Evolutionary conservation across 2,329 filamentous ascomycete genomes (phyloP), one percentile per base, ranked within the genome.

Genomic region (Rutstroemia sp.): DNA sequence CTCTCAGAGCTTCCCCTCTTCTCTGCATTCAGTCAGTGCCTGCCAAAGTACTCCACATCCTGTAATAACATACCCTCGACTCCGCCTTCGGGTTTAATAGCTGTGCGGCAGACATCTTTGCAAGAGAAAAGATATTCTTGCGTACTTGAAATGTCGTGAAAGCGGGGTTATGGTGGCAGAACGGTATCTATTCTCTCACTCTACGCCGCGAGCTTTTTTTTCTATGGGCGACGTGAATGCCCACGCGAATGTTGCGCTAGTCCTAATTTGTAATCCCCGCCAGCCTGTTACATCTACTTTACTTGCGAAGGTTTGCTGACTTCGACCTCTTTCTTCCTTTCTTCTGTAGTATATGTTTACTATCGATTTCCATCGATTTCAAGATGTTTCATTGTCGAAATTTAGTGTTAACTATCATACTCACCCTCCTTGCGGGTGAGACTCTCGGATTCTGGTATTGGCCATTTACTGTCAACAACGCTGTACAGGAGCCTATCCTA

Each of bases 51-150:
- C 59, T 57, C 59, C 56, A 52, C 54, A 56, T 53, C 48, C 59
- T 25, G 60, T 12, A 61, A 58, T 63, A 60, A 78, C 88, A 68
- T 80, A 95, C 91, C 76, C 94, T 86, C 68, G 92, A 96, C 79
- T 99, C 94, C 70, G 94, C 94, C 80, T 99, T 99, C 61, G 94
- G 94, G 76, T 99, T 99, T 64, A 99, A 87, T 70, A 99, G 86
- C 78, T 97, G 92, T 70, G 94, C 92, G 67, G 94, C 94, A 76
- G 92, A 97, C 94, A 97, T 97, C 60, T 64, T 73, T 61, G 57
- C 51, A 59, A 37, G 49, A 38, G 37, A 37, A 16, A 56, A 37
- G 49, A 49, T 27, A 45, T 54, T 53, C 54, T 23, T 27, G 47
- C 46, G 61, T 58, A 44, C 56, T 56, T 59, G 45, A 44, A 47